Conservation (phyloP, 1,284 basidiomycete genomes). For the Naganishia liquefaciens region DNA sequence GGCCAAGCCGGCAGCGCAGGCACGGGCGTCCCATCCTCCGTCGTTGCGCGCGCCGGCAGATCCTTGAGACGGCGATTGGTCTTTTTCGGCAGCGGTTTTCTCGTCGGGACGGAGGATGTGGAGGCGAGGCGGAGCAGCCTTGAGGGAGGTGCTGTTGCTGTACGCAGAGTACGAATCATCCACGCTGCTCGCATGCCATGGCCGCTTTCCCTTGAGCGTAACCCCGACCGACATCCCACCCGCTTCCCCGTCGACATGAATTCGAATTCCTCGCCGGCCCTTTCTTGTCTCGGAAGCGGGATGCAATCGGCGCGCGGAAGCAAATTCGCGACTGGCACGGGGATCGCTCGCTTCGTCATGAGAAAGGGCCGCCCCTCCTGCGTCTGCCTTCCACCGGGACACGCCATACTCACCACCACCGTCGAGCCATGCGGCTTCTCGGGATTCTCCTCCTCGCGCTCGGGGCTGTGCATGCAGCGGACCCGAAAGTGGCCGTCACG, state of each 20-base stretch:
- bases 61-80: not conserved
- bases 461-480: slow-evolving; percentile 34
- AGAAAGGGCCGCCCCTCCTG: not conserved
- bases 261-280: too few relatives aligned
- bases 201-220: too few relatives aligned
- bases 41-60: not conserved
- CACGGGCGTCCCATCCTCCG: not conserved
- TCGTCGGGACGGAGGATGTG: too few relatives aligned
- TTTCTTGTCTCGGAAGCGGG: too few relatives aligned
- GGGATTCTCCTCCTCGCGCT: not conserved
- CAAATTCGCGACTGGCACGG: not conserved
- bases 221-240: too few relatives aligned
- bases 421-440: not conserved
- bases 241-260: too few relatives aligned
- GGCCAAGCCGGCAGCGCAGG: not conserved
- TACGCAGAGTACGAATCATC: too few relatives aligned
- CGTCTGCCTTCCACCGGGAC: not conserved
- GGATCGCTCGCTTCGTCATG: slow-evolving; percentile 4
- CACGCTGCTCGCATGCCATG: too few relatives aligned
- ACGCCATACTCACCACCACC: too few relatives aligned
- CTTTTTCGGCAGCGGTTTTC: too few relatives aligned
- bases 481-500: slow-evolving; percentile 54
- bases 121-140: too few relatives aligned
- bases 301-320: slow-evolving; percentile 4
- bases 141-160: too few relatives aligned